Percentiles rank a stretch among this genome's conserved stretches.
Evolutionary conservation across 805 yeast species (phyloP).

Genomic region (Myxozyma neglecta): DNA sequence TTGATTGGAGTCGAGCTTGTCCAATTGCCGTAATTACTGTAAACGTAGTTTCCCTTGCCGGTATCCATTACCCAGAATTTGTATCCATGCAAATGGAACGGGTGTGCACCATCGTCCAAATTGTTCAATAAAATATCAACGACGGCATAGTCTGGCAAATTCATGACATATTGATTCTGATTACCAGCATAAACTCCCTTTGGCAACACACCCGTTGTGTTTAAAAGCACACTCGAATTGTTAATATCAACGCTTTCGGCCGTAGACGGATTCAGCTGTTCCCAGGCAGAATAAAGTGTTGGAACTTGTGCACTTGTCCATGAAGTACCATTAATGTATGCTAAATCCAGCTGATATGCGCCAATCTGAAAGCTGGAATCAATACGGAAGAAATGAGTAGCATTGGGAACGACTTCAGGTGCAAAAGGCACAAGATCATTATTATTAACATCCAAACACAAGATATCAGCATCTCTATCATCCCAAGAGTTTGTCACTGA

Average conservation of each 20-base stretch:
- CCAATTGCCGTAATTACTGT: constrained; percentile 49
- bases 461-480: constrained; percentile 33
- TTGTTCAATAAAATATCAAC: constrained; percentile 74
- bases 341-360: constrained; percentile 39
- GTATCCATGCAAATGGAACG: constrained; percentile 93
- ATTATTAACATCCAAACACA: constrained; percentile 36
- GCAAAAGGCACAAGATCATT: constrained; percentile 33
- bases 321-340: constrained; percentile 36
- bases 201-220: constrained; percentile 13
- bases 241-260: neutral
- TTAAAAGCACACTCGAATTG: constrained; percentile 3
- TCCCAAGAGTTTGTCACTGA: constrained; percentile 27
- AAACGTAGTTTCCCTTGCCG: constrained; percentile 52
- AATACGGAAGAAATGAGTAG: constrained; percentile 39
- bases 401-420: constrained; percentile 36
- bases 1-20: constrained; percentile 49
- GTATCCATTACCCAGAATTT: constrained; percentile 71
- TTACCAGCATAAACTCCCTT: constrained; percentile 22
- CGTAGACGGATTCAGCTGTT: constrained; percentile 11
- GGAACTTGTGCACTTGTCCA: constrained; percentile 28
- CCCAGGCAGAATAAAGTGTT: constrained; percentile 29
- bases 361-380: constrained; percentile 41
- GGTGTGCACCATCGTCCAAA: constrained; percentile 82
- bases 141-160: constrained; percentile 49
- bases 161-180: constrained; percentile 37